Conservation (phyloP, 805 yeast species). For the Teunomyces funiuensis region DNA sequence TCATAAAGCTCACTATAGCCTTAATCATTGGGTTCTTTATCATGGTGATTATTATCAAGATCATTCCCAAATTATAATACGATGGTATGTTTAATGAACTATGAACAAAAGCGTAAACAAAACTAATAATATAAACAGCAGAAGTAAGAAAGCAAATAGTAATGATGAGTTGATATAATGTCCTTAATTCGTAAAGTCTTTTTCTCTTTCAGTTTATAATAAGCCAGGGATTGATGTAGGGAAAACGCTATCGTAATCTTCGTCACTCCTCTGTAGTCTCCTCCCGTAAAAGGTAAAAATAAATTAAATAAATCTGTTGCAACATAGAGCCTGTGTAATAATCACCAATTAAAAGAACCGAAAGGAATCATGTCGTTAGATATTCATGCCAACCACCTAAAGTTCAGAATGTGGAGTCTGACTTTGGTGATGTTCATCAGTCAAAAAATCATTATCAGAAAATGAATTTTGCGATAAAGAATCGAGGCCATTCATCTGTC, state of each 20-base stretch:
- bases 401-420: slow-evolving; percentile 6
- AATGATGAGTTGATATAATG: neutral
- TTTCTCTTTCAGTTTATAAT: neutral
- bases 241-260: neutral
- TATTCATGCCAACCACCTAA: slow-evolving; percentile 1
- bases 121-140: slow-evolving; percentile 3
- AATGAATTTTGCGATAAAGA: slow-evolving; percentile 18
- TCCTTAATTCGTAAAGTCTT: neutral
- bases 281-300: slow-evolving; percentile 1
- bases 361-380: slow-evolving; percentile 4
- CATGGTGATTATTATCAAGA: slow-evolving; percentile 33
- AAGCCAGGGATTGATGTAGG: neutral
- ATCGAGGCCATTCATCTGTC: slow-evolving; percentile 13
- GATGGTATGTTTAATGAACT: slow-evolving; percentile 4
- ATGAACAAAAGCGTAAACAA: slow-evolving; percentile 3
- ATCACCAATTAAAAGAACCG: slow-evolving; percentile 4
- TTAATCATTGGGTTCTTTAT: slow-evolving; percentile 27
- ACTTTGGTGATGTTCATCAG: slow-evolving; percentile 17
- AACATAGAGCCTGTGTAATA: slow-evolving; percentile 3
- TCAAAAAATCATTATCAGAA: slow-evolving; percentile 23
- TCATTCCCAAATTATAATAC: slow-evolving; percentile 28
- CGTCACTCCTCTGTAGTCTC: neutral
- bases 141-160: slow-evolving; percentile 1
- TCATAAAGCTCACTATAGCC: slow-evolving; percentile 30
- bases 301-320: slow-evolving; percentile 1